These are phyloP conservation scores for Colletotrichum sp. DNA, from an alignment of 2,329 filamentous ascomycete species.

Conservation along the genomic window DNA sequence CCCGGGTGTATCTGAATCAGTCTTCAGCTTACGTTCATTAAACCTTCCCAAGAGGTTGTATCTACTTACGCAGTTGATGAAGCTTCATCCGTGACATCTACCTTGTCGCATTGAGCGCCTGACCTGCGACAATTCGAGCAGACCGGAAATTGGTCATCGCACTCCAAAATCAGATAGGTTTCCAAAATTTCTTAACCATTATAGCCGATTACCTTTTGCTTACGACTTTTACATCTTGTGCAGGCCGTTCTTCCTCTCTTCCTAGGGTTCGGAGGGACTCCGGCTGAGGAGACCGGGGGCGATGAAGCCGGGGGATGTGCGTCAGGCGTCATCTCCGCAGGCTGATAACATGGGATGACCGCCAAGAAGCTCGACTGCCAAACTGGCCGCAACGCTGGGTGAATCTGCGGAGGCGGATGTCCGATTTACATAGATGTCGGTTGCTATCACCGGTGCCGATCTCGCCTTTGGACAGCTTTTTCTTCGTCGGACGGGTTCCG, in stretches of 20 bases:
- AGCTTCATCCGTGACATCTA: slow-evolving; percentile 36
- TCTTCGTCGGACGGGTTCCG: neutral
- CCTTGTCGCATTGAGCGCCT: slow-evolving; percentile 46
- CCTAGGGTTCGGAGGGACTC: slow-evolving; percentile 36
- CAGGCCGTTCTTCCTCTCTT: slow-evolving; percentile 50
- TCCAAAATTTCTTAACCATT: neutral
- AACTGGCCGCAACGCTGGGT: neutral
- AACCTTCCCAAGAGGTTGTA: neutral
- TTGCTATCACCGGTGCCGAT: neutral
- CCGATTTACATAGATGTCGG: slow-evolving; percentile 1
- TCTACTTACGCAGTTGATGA: slow-evolving; percentile 10
- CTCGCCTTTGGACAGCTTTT: neutral
- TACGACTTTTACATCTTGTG: slow-evolving; percentile 48
- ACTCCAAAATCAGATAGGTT: slow-evolving; percentile 30
- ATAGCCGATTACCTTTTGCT: slow-evolving; percentile 40
- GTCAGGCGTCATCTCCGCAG: neutral
- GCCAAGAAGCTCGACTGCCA: neutral
- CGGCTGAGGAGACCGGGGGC: neutral
- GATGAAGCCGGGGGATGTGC: neutral
- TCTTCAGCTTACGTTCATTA: neutral
- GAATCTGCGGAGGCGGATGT: neutral
- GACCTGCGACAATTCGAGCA: slow-evolving; percentile 50
- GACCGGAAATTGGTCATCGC: slow-evolving; percentile 47
- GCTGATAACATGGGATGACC: neutral
- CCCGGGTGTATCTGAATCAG: slow-evolving; percentile 41